Conservation (phyloP, 2,329 filamentous ascomycete genomes). For the Paecilomyces dactylethromorphus region DNA sequence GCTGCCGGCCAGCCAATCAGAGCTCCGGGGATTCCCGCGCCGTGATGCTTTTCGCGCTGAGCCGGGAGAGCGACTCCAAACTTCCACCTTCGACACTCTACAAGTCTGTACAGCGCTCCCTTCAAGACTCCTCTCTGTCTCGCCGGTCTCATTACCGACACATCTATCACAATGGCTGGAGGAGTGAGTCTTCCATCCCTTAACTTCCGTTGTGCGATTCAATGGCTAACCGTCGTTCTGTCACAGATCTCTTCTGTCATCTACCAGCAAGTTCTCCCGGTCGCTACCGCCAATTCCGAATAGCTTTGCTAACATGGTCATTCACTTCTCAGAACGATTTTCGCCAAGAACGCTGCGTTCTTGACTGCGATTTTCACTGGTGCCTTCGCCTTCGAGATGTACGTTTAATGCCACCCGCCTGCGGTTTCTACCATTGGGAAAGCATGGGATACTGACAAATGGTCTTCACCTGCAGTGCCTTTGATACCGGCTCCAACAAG, state of each 20-base stretch:
- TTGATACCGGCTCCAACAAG: constrained; percentile 73
- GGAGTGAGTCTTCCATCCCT: constrained; percentile 38
- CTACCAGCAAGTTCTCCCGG: constrained; percentile 51
- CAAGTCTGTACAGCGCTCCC: constrained; percentile 15
- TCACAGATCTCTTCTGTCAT: constrained; percentile 47
- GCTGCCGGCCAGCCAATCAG: constrained; percentile 27
- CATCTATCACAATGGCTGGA: constrained; percentile 49
- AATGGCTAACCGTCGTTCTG: constrained; percentile 21
- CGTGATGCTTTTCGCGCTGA: constrained; percentile 20
- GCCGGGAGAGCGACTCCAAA: constrained; percentile 13
- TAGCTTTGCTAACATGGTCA: constrained; percentile 11
- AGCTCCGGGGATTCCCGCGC: constrained; percentile 30
- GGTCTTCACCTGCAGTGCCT: constrained; percentile 54
- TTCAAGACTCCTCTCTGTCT: constrained; percentile 15
- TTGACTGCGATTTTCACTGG: constrained; percentile 76
- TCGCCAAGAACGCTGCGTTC: constrained; percentile 85
- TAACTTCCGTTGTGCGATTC: constrained; percentile 11
- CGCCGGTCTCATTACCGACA: constrained; percentile 12
- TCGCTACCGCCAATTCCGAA: constrained; percentile 2
- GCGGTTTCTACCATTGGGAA: background rate
- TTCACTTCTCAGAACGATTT: constrained; percentile 58
- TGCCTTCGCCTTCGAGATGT: constrained; percentile 94
- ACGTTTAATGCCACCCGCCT: constrained; percentile 35
- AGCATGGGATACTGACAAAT: constrained; percentile 3
- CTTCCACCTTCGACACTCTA: constrained; percentile 21